Percentiles rank a stretch among this genome's conserved stretches.
These are phyloP conservation scores for Skeletonema marinoi DNA, from an alignment of 108 stramenopile species.

Conservation along the genomic window DNA sequence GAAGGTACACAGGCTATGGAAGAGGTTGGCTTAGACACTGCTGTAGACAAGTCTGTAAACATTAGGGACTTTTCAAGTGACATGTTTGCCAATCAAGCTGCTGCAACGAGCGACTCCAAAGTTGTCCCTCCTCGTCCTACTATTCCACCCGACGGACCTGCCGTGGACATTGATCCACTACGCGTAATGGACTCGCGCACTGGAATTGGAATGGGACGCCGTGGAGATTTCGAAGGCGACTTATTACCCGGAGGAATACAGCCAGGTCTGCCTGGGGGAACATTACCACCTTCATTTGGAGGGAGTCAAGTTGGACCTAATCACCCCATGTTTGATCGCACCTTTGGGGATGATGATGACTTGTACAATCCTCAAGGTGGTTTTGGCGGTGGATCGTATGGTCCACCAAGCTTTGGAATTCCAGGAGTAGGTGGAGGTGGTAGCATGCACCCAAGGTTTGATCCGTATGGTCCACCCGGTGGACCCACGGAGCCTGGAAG, in stretches of 20 bases:
- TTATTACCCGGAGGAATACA: constrained; percentile 66
- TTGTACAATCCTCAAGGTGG: constrained; percentile 20
- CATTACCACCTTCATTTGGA: constrained; percentile 8
- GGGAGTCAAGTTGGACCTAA: constrained; percentile 86
- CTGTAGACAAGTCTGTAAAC: neutral
- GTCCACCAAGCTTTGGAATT: constrained; percentile 17
- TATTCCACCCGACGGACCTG: constrained; percentile 10
- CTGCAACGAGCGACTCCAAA: neutral
- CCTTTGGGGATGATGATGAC: constrained; percentile 42
- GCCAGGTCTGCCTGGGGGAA: constrained; percentile 13
- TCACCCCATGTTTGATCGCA: constrained; percentile 73
- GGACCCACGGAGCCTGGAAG: constrained; percentile 54
- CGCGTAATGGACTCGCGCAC: constrained; percentile 2
- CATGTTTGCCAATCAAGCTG: neutral
- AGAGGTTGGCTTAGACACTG: neutral
- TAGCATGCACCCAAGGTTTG: constrained; percentile 81
- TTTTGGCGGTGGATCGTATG: constrained; percentile 18
- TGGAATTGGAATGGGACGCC: neutral
- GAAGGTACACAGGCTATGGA: neutral
- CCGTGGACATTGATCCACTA: constrained; percentile 18
- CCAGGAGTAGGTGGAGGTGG: constrained; percentile 47
- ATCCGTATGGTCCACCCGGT: constrained; percentile 76
- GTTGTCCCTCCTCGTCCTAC: constrained; percentile 1
- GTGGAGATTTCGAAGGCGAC: constrained; percentile 77
- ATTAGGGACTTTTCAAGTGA: neutral